Evolutionary conservation across 176 grass and related monocot genomes (phyloP), one percentile per base, ranked within the genome.

Genomic region (Carex cristatella): DNA sequence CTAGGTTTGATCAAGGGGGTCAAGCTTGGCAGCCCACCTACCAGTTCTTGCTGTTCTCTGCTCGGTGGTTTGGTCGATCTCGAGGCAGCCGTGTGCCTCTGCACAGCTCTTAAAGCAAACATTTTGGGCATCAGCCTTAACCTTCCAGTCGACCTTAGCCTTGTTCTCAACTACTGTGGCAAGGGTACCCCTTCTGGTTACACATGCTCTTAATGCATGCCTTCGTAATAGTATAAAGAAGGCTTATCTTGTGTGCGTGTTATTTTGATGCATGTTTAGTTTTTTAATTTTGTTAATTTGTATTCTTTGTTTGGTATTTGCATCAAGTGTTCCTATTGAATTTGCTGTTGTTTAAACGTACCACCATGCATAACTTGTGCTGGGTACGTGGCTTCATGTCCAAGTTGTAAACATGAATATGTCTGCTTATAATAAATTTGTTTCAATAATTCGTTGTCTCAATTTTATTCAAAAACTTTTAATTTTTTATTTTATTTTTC

Each of bases 121-220:
- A 83, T 92, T 46, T 79, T 92, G 16, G 90, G 90, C 79, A 79
- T 87, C 74, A 89, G 53, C 80, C 82, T 92, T 63, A 70, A 92
- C 76, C 0, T 92, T 7, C 90, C 90, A 58, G 0, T 92, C 80
- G 65, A 89, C 37, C 90, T 92, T 59, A 85, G 60, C 82, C 79
- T 92, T 48, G 40, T 92, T 64, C 87, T 92, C 80, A 92, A 92
- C 87, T 89, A 89, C 82, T 92, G 90, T 19, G 90, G 90, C 87
- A 92, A 89, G 87, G 55, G 3, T n/a, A 46, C 60, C 1, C 90
- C 90, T 51, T 1, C 61, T 3, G 90, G 87, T 28, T 92, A 84
- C 85, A 16, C 49, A 56, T 92, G 90, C 37, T 71, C 44, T 53
- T 74, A 75, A 65, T 40, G 60, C 3, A 46, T 46, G 44, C 31